phyloP scores from a whole-genome alignment of 1,284 basidiomycete genomes.

The Malassezia furfur region DNA sequence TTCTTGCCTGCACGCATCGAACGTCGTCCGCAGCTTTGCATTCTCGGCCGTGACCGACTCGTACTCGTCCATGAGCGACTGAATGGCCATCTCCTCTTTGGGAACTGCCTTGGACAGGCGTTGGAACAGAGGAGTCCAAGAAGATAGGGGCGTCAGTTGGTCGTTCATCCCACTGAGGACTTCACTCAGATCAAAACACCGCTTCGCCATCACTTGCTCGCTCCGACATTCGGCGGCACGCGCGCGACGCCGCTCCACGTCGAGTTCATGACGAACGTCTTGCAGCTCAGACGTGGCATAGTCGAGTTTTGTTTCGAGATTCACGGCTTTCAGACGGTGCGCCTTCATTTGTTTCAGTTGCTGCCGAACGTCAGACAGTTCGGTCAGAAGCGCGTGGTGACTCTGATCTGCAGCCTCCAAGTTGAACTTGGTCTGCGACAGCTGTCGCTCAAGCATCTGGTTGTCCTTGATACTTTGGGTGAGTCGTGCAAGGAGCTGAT shows the following conservation, averaged over 20 bases:
- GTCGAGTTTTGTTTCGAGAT: constrained; percentile 54
- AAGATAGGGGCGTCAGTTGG: background rate
- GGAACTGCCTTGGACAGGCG: background rate
- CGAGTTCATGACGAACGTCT: constrained; percentile 72
- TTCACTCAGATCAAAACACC: constrained; percentile 2
- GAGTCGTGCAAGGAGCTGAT: constrained; percentile 33
- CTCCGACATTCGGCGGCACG: constrained; percentile 63
- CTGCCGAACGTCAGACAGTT: constrained; percentile 66
- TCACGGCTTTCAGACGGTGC: constrained; percentile 42
- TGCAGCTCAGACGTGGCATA: constrained; percentile 59
- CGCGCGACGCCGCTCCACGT: constrained; percentile 62
- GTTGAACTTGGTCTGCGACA: constrained; percentile 70
- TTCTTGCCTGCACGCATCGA: background rate
- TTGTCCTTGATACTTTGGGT: constrained; percentile 32
- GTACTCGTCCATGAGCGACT: constrained; percentile 14
- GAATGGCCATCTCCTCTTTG: constrained; percentile 12
- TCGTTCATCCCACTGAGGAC: background rate
- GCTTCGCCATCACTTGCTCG: constrained; percentile 49
- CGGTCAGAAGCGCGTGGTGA: constrained; percentile 63
- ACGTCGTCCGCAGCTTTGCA: constrained; percentile 6
- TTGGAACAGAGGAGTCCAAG: background rate
- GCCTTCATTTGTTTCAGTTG: constrained; percentile 51
- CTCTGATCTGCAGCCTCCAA: constrained; percentile 71
- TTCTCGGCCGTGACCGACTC: constrained; percentile 9
- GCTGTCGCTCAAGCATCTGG: constrained; percentile 54